Base-by-base conservation (phyloP, 352 stramenopile genomes). In the Pythium rishiriense region DNA sequence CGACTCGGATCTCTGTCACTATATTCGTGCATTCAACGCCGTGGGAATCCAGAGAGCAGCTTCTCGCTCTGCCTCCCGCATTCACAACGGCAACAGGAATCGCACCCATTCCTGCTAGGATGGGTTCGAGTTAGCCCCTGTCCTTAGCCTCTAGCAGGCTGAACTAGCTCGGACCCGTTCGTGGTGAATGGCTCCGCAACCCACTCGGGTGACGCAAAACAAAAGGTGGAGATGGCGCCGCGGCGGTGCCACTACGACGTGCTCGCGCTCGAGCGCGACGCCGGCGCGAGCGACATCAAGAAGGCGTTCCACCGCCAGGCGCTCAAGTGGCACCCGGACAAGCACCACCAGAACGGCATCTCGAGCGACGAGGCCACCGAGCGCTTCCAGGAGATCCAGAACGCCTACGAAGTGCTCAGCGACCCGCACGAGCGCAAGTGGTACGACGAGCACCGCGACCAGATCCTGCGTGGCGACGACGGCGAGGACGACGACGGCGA, bases 381-480 rank as follows among this genome's bases (percentile, higher is more conserved):
- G 63, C 73, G 79, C 46, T 96, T 96, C 73, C 85, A 96, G 67
- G 82, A 87, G 64, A 89, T 96, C 59, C 87, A 96, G 72, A 90
- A 73, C 65, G 85, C 87, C 15, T 96, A 96, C 69, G 84, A 92
- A 64, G 85, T 96, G 66, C 79, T 96, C 31, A 93, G 82, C 50
- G 84, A 96, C 68, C 70, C 81, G 46, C 84, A 93, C 55, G 83
- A 94, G 67, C 84, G 84, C 70, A 90, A 93, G 73, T 96, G 87
- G 87, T 96, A 96, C 73, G 87, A 96, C 67, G 83, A 96, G 28
- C 87, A 96, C 58, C 81, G 87, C 46, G 87, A 96, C 42, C 85
- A 94, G 67, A 90, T 96, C 73, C 70, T 94, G 37, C 83, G 84
- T n/a, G 78, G 82, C 24, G 85, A 78, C 54, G 83, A 82, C 41